Evolutionary conservation across 768 basidiomycete genomes (phyloP).

Genomic region (Chalciporus sphaerocephalus): DNA sequence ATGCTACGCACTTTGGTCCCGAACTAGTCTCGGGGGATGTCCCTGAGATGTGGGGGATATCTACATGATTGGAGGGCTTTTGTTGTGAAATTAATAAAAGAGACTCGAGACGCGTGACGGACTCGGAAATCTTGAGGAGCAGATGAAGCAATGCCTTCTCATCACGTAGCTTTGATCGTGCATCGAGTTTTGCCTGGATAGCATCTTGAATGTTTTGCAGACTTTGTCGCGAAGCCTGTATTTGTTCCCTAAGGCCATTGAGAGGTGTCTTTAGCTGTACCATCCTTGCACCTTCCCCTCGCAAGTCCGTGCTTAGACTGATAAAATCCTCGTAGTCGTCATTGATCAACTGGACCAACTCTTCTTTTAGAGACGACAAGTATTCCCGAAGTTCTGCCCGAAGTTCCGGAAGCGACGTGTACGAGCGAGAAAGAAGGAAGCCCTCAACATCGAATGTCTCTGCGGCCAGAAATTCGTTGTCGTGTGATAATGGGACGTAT

Average conservation of each 20-base stretch:
- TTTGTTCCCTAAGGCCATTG: slow-evolving; percentile 53
- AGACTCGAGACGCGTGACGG: slow-evolving; percentile 81
- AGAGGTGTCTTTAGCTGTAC: slow-evolving; percentile 67
- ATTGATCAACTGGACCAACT: slow-evolving; percentile 93
- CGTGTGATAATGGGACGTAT: slow-evolving; percentile 72
- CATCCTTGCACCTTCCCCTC: slow-evolving; percentile 76
- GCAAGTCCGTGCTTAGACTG: slow-evolving; percentile 87
- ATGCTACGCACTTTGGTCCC: slow-evolving; percentile 35
- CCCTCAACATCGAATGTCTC: slow-evolving; percentile 75
- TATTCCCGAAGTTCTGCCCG: slow-evolving; percentile 86
- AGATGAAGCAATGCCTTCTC: slow-evolving; percentile 86
- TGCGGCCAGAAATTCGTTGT: slow-evolving; percentile 66
- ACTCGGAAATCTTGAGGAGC: slow-evolving; percentile 89
- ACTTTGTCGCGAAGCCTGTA: slow-evolving; percentile 63
- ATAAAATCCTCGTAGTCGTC: slow-evolving; percentile 98
- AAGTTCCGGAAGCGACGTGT: slow-evolving; percentile 83
- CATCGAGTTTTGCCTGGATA: slow-evolving; percentile 73
- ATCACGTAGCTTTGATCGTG: slow-evolving; percentile 73
- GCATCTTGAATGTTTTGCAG: slow-evolving; percentile 65
- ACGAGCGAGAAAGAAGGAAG: slow-evolving; percentile 82
- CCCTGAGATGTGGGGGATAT: slow-evolving; percentile 27
- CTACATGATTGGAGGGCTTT: slow-evolving; percentile 41
- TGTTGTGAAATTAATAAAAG: slow-evolving; percentile 64
- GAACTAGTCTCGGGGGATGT: slow-evolving; percentile 28
- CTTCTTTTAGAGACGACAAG: slow-evolving; percentile 78